These are phyloP conservation scores for Wickerhamomyces sp. DNA, from an alignment of 1,139 yeast species.

Conservation along the genomic window DNA sequence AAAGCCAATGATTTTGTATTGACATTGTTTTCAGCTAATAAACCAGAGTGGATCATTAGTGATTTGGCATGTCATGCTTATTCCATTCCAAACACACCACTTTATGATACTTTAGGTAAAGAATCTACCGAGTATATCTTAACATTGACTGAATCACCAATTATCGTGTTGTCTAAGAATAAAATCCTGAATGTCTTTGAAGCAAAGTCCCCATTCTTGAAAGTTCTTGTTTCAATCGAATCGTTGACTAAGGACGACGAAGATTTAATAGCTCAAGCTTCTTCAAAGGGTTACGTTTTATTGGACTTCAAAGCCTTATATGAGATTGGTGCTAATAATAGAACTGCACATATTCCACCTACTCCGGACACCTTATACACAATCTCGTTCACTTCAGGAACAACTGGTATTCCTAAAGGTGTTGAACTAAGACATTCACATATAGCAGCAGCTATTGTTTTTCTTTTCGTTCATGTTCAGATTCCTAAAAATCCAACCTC, in stretches of 20 bases:
- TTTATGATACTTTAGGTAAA: slow-evolving; percentile 40
- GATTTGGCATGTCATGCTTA: slow-evolving; percentile 38
- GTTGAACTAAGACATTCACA: slow-evolving; percentile 43
- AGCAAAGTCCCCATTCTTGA: slow-evolving; percentile 18
- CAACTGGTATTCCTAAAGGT: slow-evolving; percentile 55
- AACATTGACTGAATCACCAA: slow-evolving; percentile 35
- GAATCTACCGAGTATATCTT: slow-evolving; percentile 37
- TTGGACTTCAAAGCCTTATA: slow-evolving; percentile 26
- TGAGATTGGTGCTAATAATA: slow-evolving; percentile 34
- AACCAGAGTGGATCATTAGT: slow-evolving; percentile 27
- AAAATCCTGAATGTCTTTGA: slow-evolving; percentile 28
- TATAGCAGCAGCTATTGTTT: slow-evolving; percentile 38
- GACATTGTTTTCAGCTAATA: slow-evolving; percentile 26
- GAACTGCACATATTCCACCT: slow-evolving; percentile 36
- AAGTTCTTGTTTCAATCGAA: slow-evolving; percentile 25
- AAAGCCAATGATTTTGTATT: slow-evolving; percentile 18
- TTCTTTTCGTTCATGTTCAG: slow-evolving; percentile 22
- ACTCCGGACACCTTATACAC: slow-evolving; percentile 42
- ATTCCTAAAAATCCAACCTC: slow-evolving; percentile 23
- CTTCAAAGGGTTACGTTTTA: slow-evolving; percentile 15
- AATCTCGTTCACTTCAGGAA: slow-evolving; percentile 52
- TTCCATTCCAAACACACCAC: slow-evolving; percentile 37
- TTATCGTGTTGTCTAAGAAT: slow-evolving; percentile 34
- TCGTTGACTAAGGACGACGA: slow-evolving; percentile 14
- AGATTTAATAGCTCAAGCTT: slow-evolving; percentile 15